phyloP scores from a whole-genome alignment of 257 asterid genomes.

The Solanum bulbocastanum region DNA sequence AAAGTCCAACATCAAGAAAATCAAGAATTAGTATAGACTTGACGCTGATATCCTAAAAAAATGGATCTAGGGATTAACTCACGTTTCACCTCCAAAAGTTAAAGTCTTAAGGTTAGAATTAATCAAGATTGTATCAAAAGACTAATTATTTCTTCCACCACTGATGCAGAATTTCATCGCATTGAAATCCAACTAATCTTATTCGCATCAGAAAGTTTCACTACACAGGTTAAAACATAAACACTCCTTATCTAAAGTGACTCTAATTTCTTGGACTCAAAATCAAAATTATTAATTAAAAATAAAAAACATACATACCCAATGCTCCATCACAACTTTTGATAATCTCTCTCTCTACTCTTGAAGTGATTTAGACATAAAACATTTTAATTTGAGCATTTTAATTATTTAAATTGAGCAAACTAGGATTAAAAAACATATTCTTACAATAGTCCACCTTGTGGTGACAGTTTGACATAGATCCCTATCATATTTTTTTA shows the following conservation, averaged over 20 bases:
- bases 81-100: neutral
- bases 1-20: neutral
- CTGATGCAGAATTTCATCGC: neutral
- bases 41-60: neutral
- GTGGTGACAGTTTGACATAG: neutral
- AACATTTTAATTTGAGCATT: neutral
- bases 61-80: neutral
- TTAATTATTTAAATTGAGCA: neutral
- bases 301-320: neutral
- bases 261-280: rapidly evolving
- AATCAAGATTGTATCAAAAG: neutral
- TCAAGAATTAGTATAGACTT: neutral
- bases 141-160: neutral
- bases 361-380: neutral
- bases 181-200: rapidly evolving
- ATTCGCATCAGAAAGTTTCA: neutral
- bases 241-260: neutral
- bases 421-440: neutral
- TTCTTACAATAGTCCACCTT: neutral
- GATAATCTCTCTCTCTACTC: neutral
- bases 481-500: neutral
- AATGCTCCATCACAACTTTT: neutral
- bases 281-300: neutral
- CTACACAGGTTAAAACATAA: neutral
- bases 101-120: neutral